A percentile compares a stretch with the other conserved stretches of the same genome.
These are phyloP conservation scores for Psilocybe tampanensis DNA, from an alignment of 768 basidiomycete genomes.

Conservation along the genomic window DNA sequence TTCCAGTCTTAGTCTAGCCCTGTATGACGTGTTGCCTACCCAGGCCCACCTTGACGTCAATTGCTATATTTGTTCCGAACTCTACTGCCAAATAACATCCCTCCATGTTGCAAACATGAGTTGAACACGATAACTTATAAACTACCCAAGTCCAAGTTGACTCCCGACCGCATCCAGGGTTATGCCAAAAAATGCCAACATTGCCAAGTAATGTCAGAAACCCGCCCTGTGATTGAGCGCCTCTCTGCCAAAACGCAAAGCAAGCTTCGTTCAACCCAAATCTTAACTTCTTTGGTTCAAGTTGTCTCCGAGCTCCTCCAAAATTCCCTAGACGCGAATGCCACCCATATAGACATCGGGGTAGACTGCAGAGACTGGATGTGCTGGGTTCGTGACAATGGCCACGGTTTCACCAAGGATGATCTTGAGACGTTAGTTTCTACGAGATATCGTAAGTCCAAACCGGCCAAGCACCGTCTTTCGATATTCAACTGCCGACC, in stretches of 20 bases:
- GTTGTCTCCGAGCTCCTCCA: conserved; percentile 86
- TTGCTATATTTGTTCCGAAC: not conserved
- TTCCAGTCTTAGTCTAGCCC: not conserved
- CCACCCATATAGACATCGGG: conserved; percentile 68
- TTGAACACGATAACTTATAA: too few relatives aligned
- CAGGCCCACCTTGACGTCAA: conserved; percentile 26
- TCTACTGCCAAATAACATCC: not conserved
- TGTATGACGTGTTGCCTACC: conserved; percentile 27
- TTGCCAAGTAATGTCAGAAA: conserved; percentile 23
- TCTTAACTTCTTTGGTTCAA: conserved; percentile 80
- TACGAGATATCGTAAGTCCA: conserved; percentile 70
- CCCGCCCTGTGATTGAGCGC: conserved; percentile 33
- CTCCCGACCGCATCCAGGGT: not conserved
- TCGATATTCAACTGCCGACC: too few relatives aligned
- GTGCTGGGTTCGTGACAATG: conserved; percentile 88
- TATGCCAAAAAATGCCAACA: conserved; percentile 17
- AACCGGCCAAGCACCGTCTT: not conserved
- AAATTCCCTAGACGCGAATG: conserved; percentile 85
- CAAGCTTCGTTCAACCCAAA: conserved; percentile 79
- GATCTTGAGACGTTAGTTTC: conserved; percentile 57
- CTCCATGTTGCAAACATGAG: too few relatives aligned
- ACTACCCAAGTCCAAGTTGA: too few relatives aligned
- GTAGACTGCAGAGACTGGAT: conserved; percentile 78
- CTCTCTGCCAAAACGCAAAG: conserved; percentile 67
- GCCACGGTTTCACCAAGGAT: conserved; percentile 68